Conservation (phyloP, 2,329 filamentous ascomycete genomes). For the Venturia asperata region DNA sequence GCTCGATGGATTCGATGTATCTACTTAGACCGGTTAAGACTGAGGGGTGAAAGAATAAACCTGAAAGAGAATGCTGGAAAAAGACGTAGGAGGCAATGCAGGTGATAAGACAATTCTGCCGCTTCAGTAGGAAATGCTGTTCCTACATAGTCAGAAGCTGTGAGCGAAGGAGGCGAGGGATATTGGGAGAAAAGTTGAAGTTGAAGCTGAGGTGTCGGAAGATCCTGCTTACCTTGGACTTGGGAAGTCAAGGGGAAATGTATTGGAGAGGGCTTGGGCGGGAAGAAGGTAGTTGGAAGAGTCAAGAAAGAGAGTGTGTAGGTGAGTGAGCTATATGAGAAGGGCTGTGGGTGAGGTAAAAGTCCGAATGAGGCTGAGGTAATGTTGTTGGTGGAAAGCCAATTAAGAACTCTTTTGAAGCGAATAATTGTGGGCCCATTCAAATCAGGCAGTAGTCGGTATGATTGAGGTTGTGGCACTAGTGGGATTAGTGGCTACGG, state of each 20-base stretch:
- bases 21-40: neutral
- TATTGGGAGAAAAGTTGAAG: too few relatives aligned
- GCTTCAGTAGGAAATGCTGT: too few relatives aligned
- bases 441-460: neutral
- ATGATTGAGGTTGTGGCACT: neutral
- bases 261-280: neutral
- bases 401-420: neutral
- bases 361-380: neutral
- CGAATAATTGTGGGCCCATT: neutral
- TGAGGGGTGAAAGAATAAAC: too few relatives aligned
- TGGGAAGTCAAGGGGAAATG: neutral
- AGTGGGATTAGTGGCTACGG: neutral
- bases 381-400: neutral
- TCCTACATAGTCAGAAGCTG: too few relatives aligned
- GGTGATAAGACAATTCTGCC: neutral
- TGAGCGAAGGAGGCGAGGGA: too few relatives aligned
- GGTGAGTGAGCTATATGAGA: neutral
- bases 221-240: neutral
- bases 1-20: neutral
- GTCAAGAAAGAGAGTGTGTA: neutral
- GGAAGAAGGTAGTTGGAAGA: neutral
- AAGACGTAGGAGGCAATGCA: neutral
- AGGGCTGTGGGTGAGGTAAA: neutral
- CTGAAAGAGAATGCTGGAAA: neutral
- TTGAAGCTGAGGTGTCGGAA: neutral